Evolutionary conservation across 2,329 filamentous ascomycete genomes (phyloP), one percentile per base, ranked within the genome.

Genomic region (Orbilia blumenaviensis): DNA sequence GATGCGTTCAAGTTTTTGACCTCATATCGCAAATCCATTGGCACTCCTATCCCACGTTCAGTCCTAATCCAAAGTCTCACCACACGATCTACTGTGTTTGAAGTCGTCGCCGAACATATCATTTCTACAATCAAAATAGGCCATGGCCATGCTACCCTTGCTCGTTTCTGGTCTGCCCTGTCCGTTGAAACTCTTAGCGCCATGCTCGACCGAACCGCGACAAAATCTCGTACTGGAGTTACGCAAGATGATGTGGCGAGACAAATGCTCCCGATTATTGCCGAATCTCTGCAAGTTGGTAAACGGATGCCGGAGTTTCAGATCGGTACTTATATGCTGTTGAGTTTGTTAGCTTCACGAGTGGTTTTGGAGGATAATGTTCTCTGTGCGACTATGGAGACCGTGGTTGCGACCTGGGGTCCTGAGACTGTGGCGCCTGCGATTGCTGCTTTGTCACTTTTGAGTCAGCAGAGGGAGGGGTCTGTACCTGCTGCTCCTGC

Each of bases 141-240:
- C 63, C 90, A 92, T 71, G 89, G 94, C 64, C 92, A 95, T 79
- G 88, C 92, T 41, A 89, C 89, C 0, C 84, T 97, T 73, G 84
- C 97, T 66, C 91, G 92, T 0, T 97, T 99, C 82, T 99, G 95
- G 94, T 93, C 91, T 3, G 91, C 93, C 50, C 86, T 97, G 61
- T 90, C 92, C 82, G 92, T 93, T 0, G 94, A 99, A 83, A 90
- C 94, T 9, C 87, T 96, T 72, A 91, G 92, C 78, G 90, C 89
- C 29, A 93, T 95, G 85, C 84, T 98, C 71, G 92, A 96, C 80
- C 94, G 63, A 87, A 93, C 78, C 87, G 87, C 78, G 88, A 89
- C 76, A 87, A 96, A 3, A 91, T 96, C 82, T 87, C 88, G 79
- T 90, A 95, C 80, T 14, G 79, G 75, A 5, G 29, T 78, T 10